Base-by-base conservation (phyloP, 331 rosid genomes). In the Quercus lobata region DNA sequence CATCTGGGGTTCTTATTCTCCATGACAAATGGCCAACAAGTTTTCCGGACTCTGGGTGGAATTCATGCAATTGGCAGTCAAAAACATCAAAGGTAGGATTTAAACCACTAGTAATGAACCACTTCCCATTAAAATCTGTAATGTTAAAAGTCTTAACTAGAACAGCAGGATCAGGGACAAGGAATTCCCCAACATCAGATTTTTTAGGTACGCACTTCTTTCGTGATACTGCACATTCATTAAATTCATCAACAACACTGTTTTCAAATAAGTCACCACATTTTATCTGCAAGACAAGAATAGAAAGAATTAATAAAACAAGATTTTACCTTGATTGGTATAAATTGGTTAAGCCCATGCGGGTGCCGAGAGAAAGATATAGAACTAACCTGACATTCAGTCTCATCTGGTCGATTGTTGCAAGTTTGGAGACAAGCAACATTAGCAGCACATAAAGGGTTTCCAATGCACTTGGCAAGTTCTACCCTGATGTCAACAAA, bases 381-480 rank as follows among this genome's bases (percentile, higher is more conserved):
- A 72, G 68, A 72, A 84, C 87, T 84, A 80, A 90, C 99, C 87
- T 95, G 99, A 84, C 99, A 95, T 84, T 95, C 99, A 0, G 94
- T 91, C 81, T 93, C 99, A 82, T 95, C 99, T 17, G 99, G 96
- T 82, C 99, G 84, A 82, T 93, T 88, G 81, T 95, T 95, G 90
- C 99, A 95, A 77, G 99, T 93, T 83, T 95, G 99, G 52, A 95
- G 96, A 86, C 99, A 95, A 71, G 97, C 98, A 77, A 95, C 60
- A 83, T 93, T 91, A 72, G 99, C 97, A 29, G 99, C 99, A 77
- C 99, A 95, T 22, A 93, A 83, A 0, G 99, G 99, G 81, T 95
- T 91, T 66, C 92, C 84, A 68, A 95, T 79, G 78, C 99, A 95
- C 88, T 58, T 90, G 46, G 90, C 97, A 79, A 95, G 88, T 90